phyloP scores from a whole-genome alignment of 1,284 basidiomycete species.

The Trichosporon coremiiforme region DNA sequence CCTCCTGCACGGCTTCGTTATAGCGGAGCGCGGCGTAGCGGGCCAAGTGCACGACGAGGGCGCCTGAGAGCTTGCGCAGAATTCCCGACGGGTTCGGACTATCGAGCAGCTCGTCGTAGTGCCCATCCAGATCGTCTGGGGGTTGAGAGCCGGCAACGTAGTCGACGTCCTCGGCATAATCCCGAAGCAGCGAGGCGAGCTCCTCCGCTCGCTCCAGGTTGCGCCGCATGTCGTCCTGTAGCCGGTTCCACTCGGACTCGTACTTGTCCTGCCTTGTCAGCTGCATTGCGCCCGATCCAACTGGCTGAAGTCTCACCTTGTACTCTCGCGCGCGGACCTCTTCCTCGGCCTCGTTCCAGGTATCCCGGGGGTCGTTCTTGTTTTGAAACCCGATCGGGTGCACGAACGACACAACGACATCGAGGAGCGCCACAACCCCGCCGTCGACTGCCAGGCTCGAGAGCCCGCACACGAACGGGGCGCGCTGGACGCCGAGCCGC shows the following conservation, averaged over 20 bases:
- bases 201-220: slow-evolving; percentile 43
- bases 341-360: slow-evolving; percentile 73
- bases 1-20: slow-evolving; percentile 61
- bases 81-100: slow-evolving; percentile 44
- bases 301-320: slow-evolving; percentile 62
- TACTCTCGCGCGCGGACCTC: slow-evolving; percentile 64
- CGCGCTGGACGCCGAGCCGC: slow-evolving; percentile 72
- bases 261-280: slow-evolving; percentile 41
- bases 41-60: slow-evolving; percentile 68
- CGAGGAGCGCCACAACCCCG: slow-evolving; percentile 73
- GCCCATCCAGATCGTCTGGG: slow-evolving; percentile 35
- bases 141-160: slow-evolving; percentile 16
- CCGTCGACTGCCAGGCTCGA: slow-evolving; percentile 80
- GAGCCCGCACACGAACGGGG: slow-evolving; percentile 69
- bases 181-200: slow-evolving; percentile 33
- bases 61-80: slow-evolving; percentile 58
- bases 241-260: slow-evolving; percentile 40
- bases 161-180: slow-evolving; percentile 35
- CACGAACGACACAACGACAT: slow-evolving; percentile 63
- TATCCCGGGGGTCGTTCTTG: slow-evolving; percentile 3
- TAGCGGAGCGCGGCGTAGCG: slow-evolving; percentile 62
- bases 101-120: slow-evolving; percentile 48
- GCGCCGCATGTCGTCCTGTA: slow-evolving; percentile 43
- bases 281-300: background rate
- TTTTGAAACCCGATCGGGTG: slow-evolving; percentile 12